phyloP scores from a whole-genome alignment of 2,329 filamentous ascomycete species.

The Alternaria brassicae region DNA sequence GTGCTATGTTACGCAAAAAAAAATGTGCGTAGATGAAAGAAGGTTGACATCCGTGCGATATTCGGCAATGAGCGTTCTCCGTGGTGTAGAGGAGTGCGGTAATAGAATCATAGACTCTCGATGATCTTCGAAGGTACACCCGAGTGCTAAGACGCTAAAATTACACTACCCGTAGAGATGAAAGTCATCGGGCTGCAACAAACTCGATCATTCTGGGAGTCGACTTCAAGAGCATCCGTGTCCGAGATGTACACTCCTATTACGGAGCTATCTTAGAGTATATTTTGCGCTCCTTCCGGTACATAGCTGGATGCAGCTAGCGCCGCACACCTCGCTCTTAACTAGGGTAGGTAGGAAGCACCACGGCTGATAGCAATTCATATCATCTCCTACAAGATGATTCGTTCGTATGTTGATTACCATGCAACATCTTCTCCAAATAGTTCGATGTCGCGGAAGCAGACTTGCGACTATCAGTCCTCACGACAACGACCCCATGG shows the following conservation, averaged over 20 bases:
- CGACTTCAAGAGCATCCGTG: background rate
- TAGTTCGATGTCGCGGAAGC: background rate
- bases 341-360: conserved; percentile 4
- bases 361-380: background rate
- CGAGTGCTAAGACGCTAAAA: background rate
- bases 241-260: background rate
- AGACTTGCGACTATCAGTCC: background rate
- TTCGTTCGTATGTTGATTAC: background rate
- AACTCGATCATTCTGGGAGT: background rate
- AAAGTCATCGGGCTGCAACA: background rate
- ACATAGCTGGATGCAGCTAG: background rate
- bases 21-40: background rate
- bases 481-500: background rate
- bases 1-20: background rate
- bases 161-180: background rate
- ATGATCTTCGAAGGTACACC: background rate
- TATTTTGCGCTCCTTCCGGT: background rate
- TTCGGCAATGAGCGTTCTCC: background rate
- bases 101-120: background rate
- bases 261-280: background rate
- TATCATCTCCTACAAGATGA: conserved; percentile 1
- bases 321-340: conserved; percentile 4
- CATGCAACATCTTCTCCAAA: background rate
- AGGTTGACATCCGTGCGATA: background rate
- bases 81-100: background rate